These are phyloP conservation scores for Nicotiana obtusifolia DNA, from an alignment of 257 asterid species.

Conservation along the genomic window DNA sequence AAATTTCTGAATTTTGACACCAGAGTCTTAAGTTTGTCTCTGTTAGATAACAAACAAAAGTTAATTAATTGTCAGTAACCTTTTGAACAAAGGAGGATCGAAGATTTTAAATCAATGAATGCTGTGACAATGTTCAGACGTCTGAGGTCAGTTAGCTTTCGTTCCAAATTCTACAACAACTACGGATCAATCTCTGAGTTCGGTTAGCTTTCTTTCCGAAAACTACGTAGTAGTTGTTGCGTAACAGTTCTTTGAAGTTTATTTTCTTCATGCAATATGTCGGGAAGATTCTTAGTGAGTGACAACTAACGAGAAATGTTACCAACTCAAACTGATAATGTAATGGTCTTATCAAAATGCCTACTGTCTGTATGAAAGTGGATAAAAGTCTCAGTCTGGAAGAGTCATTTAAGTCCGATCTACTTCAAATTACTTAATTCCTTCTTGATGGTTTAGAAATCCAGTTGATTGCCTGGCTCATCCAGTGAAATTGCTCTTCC, in stretches of 20 bases:
- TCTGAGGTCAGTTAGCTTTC: no score
- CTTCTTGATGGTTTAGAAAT: neutral
- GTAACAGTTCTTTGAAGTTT: neutral
- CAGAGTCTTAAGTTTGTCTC: neutral
- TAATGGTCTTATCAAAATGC: neutral
- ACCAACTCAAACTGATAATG: neutral
- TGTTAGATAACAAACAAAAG: neutral
- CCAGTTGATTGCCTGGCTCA: neutral
- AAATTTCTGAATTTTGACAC: no score
- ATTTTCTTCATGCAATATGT: neutral
- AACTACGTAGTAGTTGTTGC: neutral
- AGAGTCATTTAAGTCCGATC: neutral
- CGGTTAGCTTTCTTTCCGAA: neutral
- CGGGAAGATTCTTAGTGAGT: neutral
- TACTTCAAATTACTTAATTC: neutral
- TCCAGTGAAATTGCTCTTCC: neutral
- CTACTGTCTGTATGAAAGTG: neutral
- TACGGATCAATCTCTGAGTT: neutral
- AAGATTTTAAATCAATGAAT: neutral
- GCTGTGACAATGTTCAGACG: neutral
- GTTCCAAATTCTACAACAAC: neutral
- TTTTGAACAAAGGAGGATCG: neutral
- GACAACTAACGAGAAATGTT: neutral
- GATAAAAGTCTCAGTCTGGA: neutral
- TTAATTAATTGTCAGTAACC: neutral